Base-by-base conservation (phyloP, 176 grass and related monocot genomes). In the Metroxylon sagu region DNA sequence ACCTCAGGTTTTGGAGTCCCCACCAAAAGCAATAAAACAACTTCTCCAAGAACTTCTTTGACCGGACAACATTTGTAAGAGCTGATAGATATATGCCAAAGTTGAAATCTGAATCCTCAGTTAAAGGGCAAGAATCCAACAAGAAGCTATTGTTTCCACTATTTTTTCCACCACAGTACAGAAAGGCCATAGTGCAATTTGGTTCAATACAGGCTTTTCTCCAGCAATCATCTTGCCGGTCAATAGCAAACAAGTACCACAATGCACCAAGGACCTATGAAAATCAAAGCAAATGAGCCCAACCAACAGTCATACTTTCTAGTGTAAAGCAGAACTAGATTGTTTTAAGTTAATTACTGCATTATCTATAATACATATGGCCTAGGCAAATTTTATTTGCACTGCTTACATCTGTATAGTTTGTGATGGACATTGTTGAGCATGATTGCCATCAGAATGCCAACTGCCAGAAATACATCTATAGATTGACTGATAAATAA, bases 21-120 rank as follows among this genome's bases (percentile, higher is more conserved):
- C 91, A 95, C 83, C 91, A 95, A 80, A 95, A 74, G 76, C 91
- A 95, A 71, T 79, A 95, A 56, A 95, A 87, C 4, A 95, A 82
- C 74, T 95, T 95, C 6, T 52, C 77, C 66, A 90, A 79, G 60
- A 90, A 95, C 57, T 60, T 74, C 54, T 39, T 76, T 49, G 80
- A 83, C n/a, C 55, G 71, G 2, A 52, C 59, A 65, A 90, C 72
- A 79, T 90, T 87, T 19, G 59, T 6, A 16, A 95, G 58, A 51
- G 74, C 86, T 49, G 52, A 14, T 18, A 18, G 0, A 75, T 87
- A 95, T 52, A 95, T 95, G 59, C 91, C 91, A 16, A 90, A 87
- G 53, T 58, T 0, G 6, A 71, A 71, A 68, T 63, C 49, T 28
- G 29, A 54, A 39, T 4, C 5, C 25, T 26, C 21, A 52, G 0